Evolutionary conservation across 2,329 filamentous ascomycete species (phyloP).

Genomic region (Ophioceras dolichostomum): DNA sequence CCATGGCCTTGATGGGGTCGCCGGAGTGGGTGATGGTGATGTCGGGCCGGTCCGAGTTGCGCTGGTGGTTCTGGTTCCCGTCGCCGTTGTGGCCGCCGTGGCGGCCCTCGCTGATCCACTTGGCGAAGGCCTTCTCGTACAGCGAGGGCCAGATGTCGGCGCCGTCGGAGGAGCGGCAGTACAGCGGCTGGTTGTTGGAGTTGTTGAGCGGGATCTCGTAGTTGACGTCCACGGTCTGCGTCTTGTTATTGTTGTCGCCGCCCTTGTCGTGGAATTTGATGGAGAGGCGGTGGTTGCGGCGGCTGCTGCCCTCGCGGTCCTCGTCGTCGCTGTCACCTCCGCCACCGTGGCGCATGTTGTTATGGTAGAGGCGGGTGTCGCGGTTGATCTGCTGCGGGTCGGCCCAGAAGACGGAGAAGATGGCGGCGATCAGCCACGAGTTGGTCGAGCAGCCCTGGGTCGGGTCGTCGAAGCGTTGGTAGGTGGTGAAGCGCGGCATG

Average conservation of each 20-base stretch:
- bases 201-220: conserved; percentile 30
- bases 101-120: conserved; percentile 22
- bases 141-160: conserved; percentile 30
- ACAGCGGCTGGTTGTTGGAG: conserved; percentile 26
- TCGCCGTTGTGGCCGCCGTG: too few relatives aligned
- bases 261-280: conserved; percentile 31
- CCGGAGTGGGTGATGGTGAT: conserved; percentile 26
- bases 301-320: conserved; percentile 1
- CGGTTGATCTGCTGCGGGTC: conserved; percentile 28
- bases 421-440: conserved; percentile 29
- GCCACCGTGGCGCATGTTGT: neutral
- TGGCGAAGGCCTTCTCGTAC: conserved; percentile 35
- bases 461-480: conserved; percentile 24
- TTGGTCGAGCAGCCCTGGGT: conserved; percentile 27
- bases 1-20: conserved; percentile 31
- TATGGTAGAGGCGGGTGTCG: conserved; percentile 9
- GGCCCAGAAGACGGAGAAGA: conserved; percentile 32
- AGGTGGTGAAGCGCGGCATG: neutral
- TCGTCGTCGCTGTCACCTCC: conserved; percentile 6
- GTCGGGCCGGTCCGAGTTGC: conserved; percentile 22
- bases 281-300: conserved; percentile 7
- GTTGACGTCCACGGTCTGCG: conserved; percentile 23
- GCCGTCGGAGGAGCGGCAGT: conserved; percentile 26
- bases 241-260: conserved; percentile 18
- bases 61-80: too few relatives aligned